Evolutionary conservation across 345 rosid species (phyloP), one percentile per base, ranked within the genome.

Genomic region (Linum trigynum): DNA sequence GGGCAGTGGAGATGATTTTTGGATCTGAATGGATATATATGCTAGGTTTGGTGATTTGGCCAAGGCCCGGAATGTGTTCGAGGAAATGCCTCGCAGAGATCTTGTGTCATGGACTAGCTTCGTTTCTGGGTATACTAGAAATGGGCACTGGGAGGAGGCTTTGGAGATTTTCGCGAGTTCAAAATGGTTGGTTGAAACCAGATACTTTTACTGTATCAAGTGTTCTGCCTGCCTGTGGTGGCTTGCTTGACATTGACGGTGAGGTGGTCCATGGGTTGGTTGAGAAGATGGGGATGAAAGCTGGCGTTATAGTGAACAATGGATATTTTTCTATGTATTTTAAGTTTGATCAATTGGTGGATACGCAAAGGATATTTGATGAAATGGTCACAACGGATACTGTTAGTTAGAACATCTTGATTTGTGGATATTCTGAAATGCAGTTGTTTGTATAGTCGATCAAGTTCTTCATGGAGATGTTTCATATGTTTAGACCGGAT

Each of bases 31-130:
- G 3, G 84, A 81, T 68, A 87, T 87, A 88, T 87, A 76, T 60
- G 75, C 81, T 1, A 75, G 87, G 55, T 71, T 85, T 67, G 80
- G 84, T 48, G 74, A 75, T 59, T 56, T 87, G 68, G 69, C 14
- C 8, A 67, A 61, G 41, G 88, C 90, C 14, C 73, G 65, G 23
- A 39, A 76, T n/a, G 79, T 85, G 80, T 87, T 87, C 77, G 87
- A 79, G 42, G 80, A 73, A 80, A 87, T 82, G 83, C 71, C 80
- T 68, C 72, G 42, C 0, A 82, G 77, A 62, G 88, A 87, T 72
- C 39, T 71, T 16, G 88, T 87, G 4, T 83, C 95, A 0, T 85
- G 90, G 88, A 87, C 85, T 69, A 79, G 74, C 70, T 73, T 87
- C 69, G 79, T 83, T 75, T 83, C 88, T 0, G 88, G 86, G 67